These are phyloP conservation scores for Acanthamoeba quina DNA, from an alignment of 208 protist species.

Conservation along the genomic window DNA sequence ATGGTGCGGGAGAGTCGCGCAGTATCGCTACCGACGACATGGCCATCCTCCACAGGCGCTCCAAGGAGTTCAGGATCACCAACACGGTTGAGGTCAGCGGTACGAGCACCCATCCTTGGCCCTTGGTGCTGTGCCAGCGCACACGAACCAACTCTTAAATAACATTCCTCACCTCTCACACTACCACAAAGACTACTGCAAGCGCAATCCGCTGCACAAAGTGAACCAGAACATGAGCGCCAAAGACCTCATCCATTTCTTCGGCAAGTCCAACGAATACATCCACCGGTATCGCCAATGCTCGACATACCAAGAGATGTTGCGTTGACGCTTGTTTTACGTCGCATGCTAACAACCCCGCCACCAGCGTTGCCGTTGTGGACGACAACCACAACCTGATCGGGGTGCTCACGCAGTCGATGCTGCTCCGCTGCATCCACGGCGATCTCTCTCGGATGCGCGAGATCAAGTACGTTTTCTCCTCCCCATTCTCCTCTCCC, in stretches of 20 bases:
- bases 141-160: background rate
- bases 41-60: constrained; percentile 22
- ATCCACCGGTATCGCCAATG: background rate
- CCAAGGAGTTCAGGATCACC: constrained; percentile 34
- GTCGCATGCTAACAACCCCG: background rate
- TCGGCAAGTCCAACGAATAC: constrained; percentile 28
- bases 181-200: background rate
- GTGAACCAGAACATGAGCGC: constrained; percentile 19
- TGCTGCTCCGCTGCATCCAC: background rate
- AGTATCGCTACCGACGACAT: constrained; percentile 5
- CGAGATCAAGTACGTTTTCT: background rate
- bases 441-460: background rate
- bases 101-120: background rate
- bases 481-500: background rate
- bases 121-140: background rate
- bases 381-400: constrained; percentile 45
- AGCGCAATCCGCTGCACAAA: constrained; percentile 47
- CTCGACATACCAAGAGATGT: background rate
- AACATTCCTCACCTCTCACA: background rate
- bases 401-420: constrained; percentile 38
- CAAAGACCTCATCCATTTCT: constrained; percentile 24
- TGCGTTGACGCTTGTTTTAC: background rate
- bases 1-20: constrained; percentile 16
- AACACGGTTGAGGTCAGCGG: background rate
- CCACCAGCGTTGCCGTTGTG: constrained; percentile 2